Conservation (phyloP, 2,329 filamentous ascomycete species). For the Ilyonectria robusta region DNA sequence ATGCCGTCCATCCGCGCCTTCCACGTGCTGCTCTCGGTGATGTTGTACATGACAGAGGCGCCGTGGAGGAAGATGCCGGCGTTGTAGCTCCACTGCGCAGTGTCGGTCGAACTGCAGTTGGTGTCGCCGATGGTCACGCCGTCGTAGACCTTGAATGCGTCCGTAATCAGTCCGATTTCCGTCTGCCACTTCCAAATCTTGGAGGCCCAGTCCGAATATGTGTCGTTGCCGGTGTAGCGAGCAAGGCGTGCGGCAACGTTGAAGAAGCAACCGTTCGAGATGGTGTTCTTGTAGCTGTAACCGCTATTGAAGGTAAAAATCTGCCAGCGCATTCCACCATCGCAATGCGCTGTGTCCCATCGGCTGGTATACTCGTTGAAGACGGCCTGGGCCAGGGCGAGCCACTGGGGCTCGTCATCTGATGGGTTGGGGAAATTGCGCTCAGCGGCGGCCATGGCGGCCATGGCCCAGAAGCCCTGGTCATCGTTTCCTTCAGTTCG, state of each 20-base stretch:
- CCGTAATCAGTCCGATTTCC: constrained; percentile 68
- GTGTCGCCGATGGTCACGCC: constrained; percentile 56
- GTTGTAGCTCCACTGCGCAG: constrained; percentile 79
- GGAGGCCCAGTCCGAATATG: constrained; percentile 83
- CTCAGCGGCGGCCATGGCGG: constrained; percentile 84
- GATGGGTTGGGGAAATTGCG: constrained; percentile 80
- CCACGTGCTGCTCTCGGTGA: constrained; percentile 69
- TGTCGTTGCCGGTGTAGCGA: constrained; percentile 83
- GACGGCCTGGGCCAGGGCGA: constrained; percentile 82
- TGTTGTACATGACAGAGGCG: constrained; percentile 73
- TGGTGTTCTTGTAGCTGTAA: constrained; percentile 77
- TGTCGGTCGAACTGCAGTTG: constrained; percentile 67
- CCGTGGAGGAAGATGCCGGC: constrained; percentile 76
- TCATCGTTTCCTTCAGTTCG: constrained; percentile 78
- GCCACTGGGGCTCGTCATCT: constrained; percentile 75
- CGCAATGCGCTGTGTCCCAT: constrained; percentile 77
- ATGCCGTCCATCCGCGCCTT: constrained; percentile 72
- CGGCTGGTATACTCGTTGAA: constrained; percentile 83
- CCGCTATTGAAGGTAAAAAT: constrained; percentile 84
- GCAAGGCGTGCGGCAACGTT: constrained; percentile 80
- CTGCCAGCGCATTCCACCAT: constrained; percentile 87
- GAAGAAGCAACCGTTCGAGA: constrained; percentile 79
- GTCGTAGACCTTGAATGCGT: constrained; percentile 69
- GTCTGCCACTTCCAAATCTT: constrained; percentile 78
- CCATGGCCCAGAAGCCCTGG: constrained; percentile 89